A percentile compares a stretch with the other conserved stretches of the same genome.
phyloP scores from a whole-genome alignment of 169 alveolate species.

The Hepatocystis sp. region DNA sequence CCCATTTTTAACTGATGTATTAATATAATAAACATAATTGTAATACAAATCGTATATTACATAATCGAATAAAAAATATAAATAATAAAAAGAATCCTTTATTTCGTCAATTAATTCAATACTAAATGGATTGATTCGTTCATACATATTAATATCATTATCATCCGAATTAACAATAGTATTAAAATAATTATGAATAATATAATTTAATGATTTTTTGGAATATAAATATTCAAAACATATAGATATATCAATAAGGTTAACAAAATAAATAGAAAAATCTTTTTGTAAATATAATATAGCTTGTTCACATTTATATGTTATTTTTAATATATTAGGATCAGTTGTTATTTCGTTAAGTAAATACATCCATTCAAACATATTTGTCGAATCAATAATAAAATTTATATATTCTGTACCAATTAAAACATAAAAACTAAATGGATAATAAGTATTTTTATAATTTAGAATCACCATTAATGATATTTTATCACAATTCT shows the following conservation, averaged over 20 bases:
- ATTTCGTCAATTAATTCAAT: slow-evolving; percentile 90
- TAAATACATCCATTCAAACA: slow-evolving; percentile 85
- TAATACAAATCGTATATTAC: slow-evolving; percentile 79
- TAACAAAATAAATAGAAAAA: slow-evolving; percentile 95
- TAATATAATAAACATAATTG: slow-evolving; percentile 34
- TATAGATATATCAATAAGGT: slow-evolving; percentile 95
- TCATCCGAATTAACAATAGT: slow-evolving; percentile 89
- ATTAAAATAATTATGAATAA: slow-evolving; percentile 87
- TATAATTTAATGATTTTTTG: slow-evolving; percentile 86
- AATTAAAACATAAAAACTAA: slow-evolving; percentile 94
- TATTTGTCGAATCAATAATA: slow-evolving; percentile 92
- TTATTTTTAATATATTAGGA: slow-evolving; percentile 94
- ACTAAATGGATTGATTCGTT: slow-evolving; percentile 92
- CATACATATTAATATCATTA: slow-evolving; percentile 92
- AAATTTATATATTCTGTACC: slow-evolving; percentile 93
- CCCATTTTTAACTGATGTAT: neutral
- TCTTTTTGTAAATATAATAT: slow-evolving; percentile 96
- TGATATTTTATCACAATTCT: slow-evolving; percentile 42
- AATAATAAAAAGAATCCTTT: slow-evolving; percentile 92
- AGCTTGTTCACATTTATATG: slow-evolving; percentile 95
- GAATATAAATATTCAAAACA: slow-evolving; percentile 92
- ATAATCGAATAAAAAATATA: slow-evolving; percentile 91
- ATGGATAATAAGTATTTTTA: slow-evolving; percentile 87
- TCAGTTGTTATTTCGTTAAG: slow-evolving; percentile 92
- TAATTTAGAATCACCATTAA: slow-evolving; percentile 78